Evolutionary conservation across 2,329 filamentous ascomycete species (phyloP), one percentile per base, ranked within the genome.

Genomic region (Pseudogymnoascus sp.): DNA sequence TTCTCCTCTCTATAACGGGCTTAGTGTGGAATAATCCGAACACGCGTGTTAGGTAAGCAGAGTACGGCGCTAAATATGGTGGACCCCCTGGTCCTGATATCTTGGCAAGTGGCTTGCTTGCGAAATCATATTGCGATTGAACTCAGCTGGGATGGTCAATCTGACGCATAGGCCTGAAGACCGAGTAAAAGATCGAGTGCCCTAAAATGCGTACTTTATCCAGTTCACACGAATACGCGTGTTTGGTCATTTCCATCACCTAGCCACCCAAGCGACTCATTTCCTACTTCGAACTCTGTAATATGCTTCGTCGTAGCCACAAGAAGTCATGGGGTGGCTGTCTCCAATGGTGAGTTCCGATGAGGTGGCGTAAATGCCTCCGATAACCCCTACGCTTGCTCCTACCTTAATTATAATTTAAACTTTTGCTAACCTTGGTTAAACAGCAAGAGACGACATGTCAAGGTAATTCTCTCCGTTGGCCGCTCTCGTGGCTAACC

Each of bases 291-390:
- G 18, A 6, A 55, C 15, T 33, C 29, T 55, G 29, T 42, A 15
- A 59, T 59, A 60, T 60, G 65, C 66, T 68, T 60, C 66, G 68
- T 62, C 69, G 70, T 33, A 67, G 67, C 60, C 72, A 73, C 67
- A 72, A 70, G 61, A 74, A 74, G 67, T 73, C 72, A 13, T 67
- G 68, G 40, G 64, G 63, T 10, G 72, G 72, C 21, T 74, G 72
- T 62, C 63, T 65, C 13, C 68, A 71, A 64, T 74, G 69, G 66
- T 67, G 40, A 48, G 66, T 60, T 21, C 9, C 29, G 33, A 55
- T 7, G 13, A 12, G 8, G 18, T 18, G 27, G n/a, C 27, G 31
- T 18, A 33, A 55, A 18, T 31, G 3, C 27, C 4, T 35, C 39
- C 31, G 6, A 18, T 5, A 13, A 3, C 5, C 12, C 25, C 25